Base-by-base conservation (phyloP, 1,284 basidiomycete species). In the Puccinia coronata region DNA sequence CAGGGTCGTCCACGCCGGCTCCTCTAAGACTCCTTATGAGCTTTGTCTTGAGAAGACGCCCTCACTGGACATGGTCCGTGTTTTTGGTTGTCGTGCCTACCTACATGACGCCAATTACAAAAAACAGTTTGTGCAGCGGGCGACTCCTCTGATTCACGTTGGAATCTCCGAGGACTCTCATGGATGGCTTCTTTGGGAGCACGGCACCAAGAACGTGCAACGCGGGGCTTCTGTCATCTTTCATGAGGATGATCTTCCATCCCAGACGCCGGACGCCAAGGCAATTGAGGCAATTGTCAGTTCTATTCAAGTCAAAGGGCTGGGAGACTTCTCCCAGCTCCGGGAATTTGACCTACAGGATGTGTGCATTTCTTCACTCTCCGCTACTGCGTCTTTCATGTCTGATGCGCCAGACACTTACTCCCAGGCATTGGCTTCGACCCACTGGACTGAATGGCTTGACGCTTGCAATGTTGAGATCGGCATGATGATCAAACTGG, bases 1-100 rank as follows among this genome's bases (percentile, higher is more conserved):
- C 25, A 36, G 53, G 28, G 51, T 74, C 14, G 28, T 61, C 5
- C 70, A 72, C n/a, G 25, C 41, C 12, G 67, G 36, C 2, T 14
- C 31, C 16, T 5, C 2, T 11, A 25, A 23, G 43, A 49, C 67
- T 43, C 67, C 41, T 9, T 49, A 49, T 70, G 67, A 70, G 25
- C 41, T 53, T 9, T n/a, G 11, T 9, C 6, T 36, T 5, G 51
- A 20, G 5, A 53, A 31, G 31, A 6, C 2, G 4, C 70, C 70
- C 2, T 28, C 31, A 4, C 43, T 47, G 2, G 34, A 49, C 47
- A 51, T 72, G 41, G 20, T 53, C 6, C 6, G 70, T 14, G 70
- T 53, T 51, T 80, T 80, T 69, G 67, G 77, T 2, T 63, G 65
- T n/a, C 47, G 34, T 3, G 76, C 65, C 0, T 70, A 57, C 25